Percentiles rank a stretch among this genome's conserved stretches.
Evolutionary conservation across 441 rosid genomes (phyloP).

Genomic region (Gossypium armourianum): DNA sequence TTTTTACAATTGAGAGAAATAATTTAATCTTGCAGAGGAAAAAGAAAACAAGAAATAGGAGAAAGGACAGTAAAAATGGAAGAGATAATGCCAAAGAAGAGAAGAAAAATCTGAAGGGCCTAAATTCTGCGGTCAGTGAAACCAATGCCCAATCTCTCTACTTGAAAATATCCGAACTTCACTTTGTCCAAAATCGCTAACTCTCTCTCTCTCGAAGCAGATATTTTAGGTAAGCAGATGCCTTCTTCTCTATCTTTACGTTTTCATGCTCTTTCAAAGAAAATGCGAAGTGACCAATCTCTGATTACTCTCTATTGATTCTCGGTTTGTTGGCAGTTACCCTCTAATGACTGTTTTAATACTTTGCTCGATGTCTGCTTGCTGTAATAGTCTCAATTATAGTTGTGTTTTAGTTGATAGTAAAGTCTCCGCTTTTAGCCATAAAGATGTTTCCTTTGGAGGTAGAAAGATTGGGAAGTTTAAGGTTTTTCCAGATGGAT

Average conservation of each 20-base stretch:
- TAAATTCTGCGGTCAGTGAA: conserved; percentile 12
- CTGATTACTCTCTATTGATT: conserved; percentile 1
- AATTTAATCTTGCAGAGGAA: neutral
- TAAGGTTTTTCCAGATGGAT: conserved; percentile 20
- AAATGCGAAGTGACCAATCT: conserved; percentile 9
- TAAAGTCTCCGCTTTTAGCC: conserved; percentile 24
- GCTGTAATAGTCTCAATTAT: conserved; percentile 33
- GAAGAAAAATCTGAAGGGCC: neutral
- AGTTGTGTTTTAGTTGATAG: conserved; percentile 22
- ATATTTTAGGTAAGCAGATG: conserved; percentile 6
- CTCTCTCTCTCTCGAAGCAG: neutral
- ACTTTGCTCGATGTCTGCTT: conserved; percentile 37
- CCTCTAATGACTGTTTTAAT: conserved; percentile 38
- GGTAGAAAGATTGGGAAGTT: conserved; percentile 29
- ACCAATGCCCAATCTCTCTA: conserved; percentile 3
- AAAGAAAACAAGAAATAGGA: neutral
- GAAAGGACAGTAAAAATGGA: neutral
- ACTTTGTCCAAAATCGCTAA: neutral
- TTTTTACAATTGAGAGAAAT: neutral
- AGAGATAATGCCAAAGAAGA: neutral
- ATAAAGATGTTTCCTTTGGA: conserved; percentile 18
- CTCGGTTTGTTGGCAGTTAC: neutral
- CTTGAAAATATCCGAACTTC: neutral
- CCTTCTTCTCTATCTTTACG: neutral
- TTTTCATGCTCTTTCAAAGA: conserved; percentile 7